Evolutionary conservation across 495 filamentous ascomycete species (phyloP).

Genomic region (Cercophora scortea): DNA sequence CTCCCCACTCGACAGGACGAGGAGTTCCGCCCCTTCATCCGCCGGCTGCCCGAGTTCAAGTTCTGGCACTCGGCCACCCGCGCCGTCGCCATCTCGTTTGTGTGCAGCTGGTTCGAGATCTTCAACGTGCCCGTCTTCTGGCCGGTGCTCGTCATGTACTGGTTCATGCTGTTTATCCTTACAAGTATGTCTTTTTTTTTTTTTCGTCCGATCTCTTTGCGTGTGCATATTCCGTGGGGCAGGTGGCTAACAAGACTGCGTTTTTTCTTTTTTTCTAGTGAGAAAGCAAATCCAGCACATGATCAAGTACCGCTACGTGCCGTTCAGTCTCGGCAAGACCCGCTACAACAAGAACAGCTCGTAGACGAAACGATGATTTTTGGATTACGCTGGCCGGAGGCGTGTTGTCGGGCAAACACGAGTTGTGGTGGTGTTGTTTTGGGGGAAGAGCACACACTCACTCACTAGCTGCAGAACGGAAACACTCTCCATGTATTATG

Average conservation of each 20-base stretch:
- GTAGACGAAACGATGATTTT: conserved; percentile 8
- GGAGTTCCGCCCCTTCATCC: conserved; percentile 95
- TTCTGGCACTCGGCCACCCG: conserved; percentile 96
- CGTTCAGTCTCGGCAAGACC: conserved; percentile 88
- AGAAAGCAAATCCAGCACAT: conserved; percentile 98
- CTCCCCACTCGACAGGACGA: conserved; percentile 93
- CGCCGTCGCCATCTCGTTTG: conserved; percentile 74
- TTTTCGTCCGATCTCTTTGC: neutral
- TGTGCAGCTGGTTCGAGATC: conserved; percentile 84
- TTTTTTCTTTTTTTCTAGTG: conserved; percentile 47
- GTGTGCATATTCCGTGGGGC: neutral
- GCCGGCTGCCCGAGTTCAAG: conserved; percentile 96
- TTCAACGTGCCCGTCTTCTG: conserved; percentile 98
- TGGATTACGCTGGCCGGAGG: neutral
- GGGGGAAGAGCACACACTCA: too few species aligned
- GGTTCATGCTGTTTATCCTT: conserved; percentile 89
- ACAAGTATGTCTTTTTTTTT: conserved; percentile 95
- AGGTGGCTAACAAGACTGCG: neutral
- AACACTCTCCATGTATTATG: conserved; percentile 9
- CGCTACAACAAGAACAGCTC: conserved; percentile 58
- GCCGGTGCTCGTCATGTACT: conserved; percentile 97
- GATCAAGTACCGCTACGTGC: conserved; percentile 99
- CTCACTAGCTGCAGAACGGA: neutral
- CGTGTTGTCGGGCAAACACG: neutral
- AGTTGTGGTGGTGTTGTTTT: neutral